Evolutionary conservation across 73 alveolate genomes (phyloP), one percentile per base, ranked within the genome.

Genomic region (Stentor coeruleus): DNA sequence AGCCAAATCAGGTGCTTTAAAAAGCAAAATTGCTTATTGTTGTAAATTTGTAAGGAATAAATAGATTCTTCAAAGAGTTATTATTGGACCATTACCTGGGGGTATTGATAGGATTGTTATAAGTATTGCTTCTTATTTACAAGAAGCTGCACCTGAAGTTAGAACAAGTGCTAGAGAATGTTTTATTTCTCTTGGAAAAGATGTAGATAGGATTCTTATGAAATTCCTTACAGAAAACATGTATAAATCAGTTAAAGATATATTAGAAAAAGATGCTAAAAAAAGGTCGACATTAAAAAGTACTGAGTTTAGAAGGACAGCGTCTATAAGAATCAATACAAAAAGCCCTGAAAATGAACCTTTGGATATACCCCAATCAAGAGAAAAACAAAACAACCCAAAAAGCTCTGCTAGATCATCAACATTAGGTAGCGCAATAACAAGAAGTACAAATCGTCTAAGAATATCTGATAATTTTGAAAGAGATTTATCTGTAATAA

Each of bases 111-210:
- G 66, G 20, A 49, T 49, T 6, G 66, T 49, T 49, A 49, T 49
- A 6, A 20, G 28, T 49, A 20, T 49, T 49, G 66, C 66, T 49
- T 6, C 28, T 11, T 49, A 49, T 49, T 6, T 49, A 49, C 66
- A 49, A 49, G 66, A 49, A 49, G 66, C 66, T 49, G 6, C 66
- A 11, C 66, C 66, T 49, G 66, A 49, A 11, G 66, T 49, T 49
- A 6, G 66, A 49, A 20, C 6, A 6, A 11, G 28, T 6, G 66
- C 66, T 49, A 49, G 20, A 49, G 66, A 49, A 49, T 49, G 66
- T 20, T 49, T 49, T 49, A 20, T 20, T 6, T 6, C 20, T 11
- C 66, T 49, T 49, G 66, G 66, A 49, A 49, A 20, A 20, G 66
- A 49, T 20, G 28, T 49, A 20, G 66, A 49, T 49, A 49, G 20